Evolutionary conservation across 345 rosid species (phyloP).

Genomic region (Camelina hispida): DNA sequence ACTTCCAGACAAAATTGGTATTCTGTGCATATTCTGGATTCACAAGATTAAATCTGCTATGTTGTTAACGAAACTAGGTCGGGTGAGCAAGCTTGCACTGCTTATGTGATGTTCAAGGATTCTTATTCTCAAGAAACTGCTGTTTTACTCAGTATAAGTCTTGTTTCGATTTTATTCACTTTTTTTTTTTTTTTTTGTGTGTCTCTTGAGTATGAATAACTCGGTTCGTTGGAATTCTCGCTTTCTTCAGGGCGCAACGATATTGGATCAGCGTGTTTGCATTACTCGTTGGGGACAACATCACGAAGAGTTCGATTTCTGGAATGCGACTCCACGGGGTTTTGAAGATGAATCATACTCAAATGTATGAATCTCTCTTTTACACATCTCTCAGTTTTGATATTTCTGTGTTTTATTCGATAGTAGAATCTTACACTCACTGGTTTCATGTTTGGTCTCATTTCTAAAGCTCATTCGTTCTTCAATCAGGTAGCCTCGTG

Average conservation of each 20-base stretch:
- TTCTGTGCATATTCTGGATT: conserved; percentile 1
- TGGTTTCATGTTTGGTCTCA: conserved; percentile 5
- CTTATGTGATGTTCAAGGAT: conserved; percentile 77
- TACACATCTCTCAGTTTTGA: background rate
- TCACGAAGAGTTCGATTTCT: conserved; percentile 61
- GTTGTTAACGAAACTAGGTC: conserved; percentile 26
- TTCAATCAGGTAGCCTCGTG: conserved; percentile 25
- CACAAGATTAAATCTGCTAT: conserved; percentile 1
- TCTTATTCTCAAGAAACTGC: conserved; percentile 86
- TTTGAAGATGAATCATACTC: conserved; percentile 53
- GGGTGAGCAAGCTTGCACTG: no score
- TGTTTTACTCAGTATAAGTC: conserved; percentile 72
- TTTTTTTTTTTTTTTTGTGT: background rate
- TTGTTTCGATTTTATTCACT: background rate
- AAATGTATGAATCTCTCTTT: conserved; percentile 50
- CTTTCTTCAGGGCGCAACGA: conserved; percentile 70
- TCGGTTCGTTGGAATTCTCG: background rate
- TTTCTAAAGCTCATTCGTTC: background rate
- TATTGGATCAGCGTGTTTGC: conserved; percentile 74
- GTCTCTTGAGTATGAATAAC: conserved; percentile 11
- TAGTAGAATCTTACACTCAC: background rate
- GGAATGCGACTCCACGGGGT: conserved; percentile 50
- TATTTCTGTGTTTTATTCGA: background rate
- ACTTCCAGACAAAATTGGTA: background rate
- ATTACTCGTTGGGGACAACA: conserved; percentile 78